These are phyloP conservation scores for Fusarium globosum DNA, from an alignment of 2,329 filamentous ascomycete species.

Conservation along the genomic window DNA sequence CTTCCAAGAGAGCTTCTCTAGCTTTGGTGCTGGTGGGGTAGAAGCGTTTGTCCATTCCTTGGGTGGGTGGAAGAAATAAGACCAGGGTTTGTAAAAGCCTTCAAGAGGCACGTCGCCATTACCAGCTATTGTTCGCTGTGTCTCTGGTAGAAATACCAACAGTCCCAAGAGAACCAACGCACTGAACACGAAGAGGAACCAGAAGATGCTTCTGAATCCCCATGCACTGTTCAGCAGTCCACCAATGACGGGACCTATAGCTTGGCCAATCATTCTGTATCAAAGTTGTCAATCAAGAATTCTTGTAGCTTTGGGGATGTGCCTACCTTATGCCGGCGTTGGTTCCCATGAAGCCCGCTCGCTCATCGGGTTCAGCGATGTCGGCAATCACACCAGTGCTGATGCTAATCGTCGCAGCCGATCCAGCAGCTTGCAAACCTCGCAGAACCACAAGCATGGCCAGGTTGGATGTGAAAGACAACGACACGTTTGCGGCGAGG, in stretches of 20 bases:
- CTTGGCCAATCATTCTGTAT: constrained; percentile 33
- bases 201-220: constrained; percentile 49
- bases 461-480: background rate
- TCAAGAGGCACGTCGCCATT: background rate
- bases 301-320: background rate
- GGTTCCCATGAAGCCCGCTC: constrained; percentile 38
- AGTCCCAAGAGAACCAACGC: constrained; percentile 21
- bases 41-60: background rate
- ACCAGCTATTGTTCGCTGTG: background rate
- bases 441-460: constrained; percentile 6
- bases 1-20: background rate
- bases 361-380: constrained; percentile 33
- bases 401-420: constrained; percentile 39
- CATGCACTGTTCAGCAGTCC: constrained; percentile 43
- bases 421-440: constrained; percentile 38
- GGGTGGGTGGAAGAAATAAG: background rate
- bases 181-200: constrained; percentile 44
- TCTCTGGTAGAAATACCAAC: background rate
- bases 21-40: background rate
- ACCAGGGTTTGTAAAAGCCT: background rate
- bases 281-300: background rate
- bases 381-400: constrained; percentile 40
- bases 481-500: background rate
- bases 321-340: constrained; percentile 13
- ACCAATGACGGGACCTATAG: constrained; percentile 49